phyloP scores from a whole-genome alignment of 805 yeast genomes.

The Candida pseudoglaebosa region DNA sequence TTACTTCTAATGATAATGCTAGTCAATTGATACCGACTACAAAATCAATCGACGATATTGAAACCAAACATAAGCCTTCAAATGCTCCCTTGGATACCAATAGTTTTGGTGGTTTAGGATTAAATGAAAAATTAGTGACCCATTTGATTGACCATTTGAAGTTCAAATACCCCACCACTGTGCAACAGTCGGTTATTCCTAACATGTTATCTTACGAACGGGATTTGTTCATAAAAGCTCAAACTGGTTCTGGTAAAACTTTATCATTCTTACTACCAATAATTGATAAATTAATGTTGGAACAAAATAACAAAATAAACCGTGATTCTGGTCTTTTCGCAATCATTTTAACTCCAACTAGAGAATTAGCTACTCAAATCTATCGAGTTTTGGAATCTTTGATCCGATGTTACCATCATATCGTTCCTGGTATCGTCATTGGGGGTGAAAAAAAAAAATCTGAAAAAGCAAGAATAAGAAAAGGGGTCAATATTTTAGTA shows the following conservation, averaged over 20 bases:
- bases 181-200: conserved; percentile 82
- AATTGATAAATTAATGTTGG: conserved; percentile 62
- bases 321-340: conserved; percentile 87
- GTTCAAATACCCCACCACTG: conserved; percentile 72
- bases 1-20: conserved; percentile 39
- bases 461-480: conserved; percentile 91
- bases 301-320: conserved; percentile 33
- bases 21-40: conserved; percentile 58
- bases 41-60: conserved; percentile 36
- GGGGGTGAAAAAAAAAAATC: conserved; percentile 98
- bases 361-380: conserved; percentile 92
- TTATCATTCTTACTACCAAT: conserved; percentile 84
- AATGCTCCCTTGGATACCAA: conserved; percentile 84
- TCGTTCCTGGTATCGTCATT: conserved; percentile 93
- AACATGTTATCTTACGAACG: conserved; percentile 26
- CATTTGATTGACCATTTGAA: conserved; percentile 56
- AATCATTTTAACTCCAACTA: conserved; percentile 83
- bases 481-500: conserved; percentile 93
- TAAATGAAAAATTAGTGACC: conserved; percentile 48
- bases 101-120: conserved; percentile 68
- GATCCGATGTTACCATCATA: conserved; percentile 71
- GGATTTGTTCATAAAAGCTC: conserved; percentile 90
- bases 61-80: conserved; percentile 50
- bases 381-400: conserved; percentile 73
- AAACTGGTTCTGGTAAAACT: conserved; percentile 98